phyloP scores from a whole-genome alignment of 2,329 filamentous ascomycete genomes.

The Periconia sp. region DNA sequence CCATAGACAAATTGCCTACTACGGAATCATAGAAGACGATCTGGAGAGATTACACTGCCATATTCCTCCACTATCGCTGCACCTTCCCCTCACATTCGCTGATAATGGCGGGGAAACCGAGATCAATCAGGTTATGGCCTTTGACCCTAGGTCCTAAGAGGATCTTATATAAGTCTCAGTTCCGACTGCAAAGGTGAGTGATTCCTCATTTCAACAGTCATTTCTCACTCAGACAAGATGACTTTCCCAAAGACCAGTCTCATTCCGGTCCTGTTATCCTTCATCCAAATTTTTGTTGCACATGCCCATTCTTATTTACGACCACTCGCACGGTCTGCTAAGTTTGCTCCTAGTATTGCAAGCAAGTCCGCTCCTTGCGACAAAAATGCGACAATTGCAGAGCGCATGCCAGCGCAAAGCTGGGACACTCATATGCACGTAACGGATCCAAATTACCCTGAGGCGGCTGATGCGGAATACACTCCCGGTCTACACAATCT shows the following conservation, averaged over 20 bases:
- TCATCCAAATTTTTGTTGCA: too few species aligned
- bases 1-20: not conserved
- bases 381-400: not conserved
- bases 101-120: not conserved
- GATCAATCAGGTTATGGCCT: not conserved
- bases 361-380: not conserved
- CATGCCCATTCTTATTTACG: too few species aligned
- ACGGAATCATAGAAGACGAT: not conserved
- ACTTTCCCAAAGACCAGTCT: too few species aligned
- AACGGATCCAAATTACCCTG: constrained; percentile 57
- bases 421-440: constrained; percentile 69
- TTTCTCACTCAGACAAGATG: too few species aligned
- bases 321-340: too few species aligned
- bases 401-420: constrained; percentile 46
- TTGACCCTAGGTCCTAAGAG: not conserved
- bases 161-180: constrained; percentile 3
- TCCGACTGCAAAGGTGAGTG: not conserved
- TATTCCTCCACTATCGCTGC: not conserved
- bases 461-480: constrained; percentile 55
- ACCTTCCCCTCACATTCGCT: not conserved
- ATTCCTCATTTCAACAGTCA: too few species aligned
- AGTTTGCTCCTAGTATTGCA: not conserved
- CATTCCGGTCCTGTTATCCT: too few species aligned
- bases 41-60: not conserved
- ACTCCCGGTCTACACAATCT: constrained; percentile 54